These are phyloP conservation scores for Sporothrix pallida DNA, from an alignment of 2,329 filamentous ascomycete genomes.

Conservation along the genomic window DNA sequence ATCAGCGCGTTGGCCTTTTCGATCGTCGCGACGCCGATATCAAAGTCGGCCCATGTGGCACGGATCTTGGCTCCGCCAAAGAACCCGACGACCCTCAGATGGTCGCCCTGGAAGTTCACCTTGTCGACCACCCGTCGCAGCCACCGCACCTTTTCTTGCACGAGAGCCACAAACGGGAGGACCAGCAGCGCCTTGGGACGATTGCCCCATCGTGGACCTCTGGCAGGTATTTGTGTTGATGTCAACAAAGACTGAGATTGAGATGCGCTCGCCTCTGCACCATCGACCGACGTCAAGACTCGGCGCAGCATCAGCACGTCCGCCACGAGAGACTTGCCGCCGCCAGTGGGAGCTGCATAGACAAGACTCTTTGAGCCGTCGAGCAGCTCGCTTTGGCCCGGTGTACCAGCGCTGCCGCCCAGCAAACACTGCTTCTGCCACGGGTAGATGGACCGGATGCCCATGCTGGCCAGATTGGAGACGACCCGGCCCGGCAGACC, in stretches of 20 bases:
- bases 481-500: constrained; percentile 65
- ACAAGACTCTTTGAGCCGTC: constrained; percentile 71
- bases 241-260: not conserved
- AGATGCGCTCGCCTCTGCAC: too few species aligned
- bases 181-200: constrained; percentile 71
- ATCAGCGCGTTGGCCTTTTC: constrained; percentile 81
- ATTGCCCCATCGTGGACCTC: not conserved
- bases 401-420: constrained; percentile 59
- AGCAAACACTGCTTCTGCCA: constrained; percentile 80
- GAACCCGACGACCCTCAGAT: constrained; percentile 71
- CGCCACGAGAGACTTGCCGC: constrained; percentile 77
- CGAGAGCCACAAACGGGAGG: constrained; percentile 77
- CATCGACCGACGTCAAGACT: constrained; percentile 51
- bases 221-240: not conserved
- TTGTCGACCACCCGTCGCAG: constrained; percentile 69
- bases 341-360: constrained; percentile 80
- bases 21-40: constrained; percentile 79
- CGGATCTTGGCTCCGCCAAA: constrained; percentile 74
- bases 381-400: constrained; percentile 66
- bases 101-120: constrained; percentile 55
- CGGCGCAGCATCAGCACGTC: constrained; percentile 75
- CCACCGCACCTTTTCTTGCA: constrained; percentile 80
- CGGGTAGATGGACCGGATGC: constrained; percentile 76
- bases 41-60: constrained; percentile 73
- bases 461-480: constrained; percentile 67